Conservation (phyloP, 305 asterid genomes). For the Nicotiana rustica region DNA sequence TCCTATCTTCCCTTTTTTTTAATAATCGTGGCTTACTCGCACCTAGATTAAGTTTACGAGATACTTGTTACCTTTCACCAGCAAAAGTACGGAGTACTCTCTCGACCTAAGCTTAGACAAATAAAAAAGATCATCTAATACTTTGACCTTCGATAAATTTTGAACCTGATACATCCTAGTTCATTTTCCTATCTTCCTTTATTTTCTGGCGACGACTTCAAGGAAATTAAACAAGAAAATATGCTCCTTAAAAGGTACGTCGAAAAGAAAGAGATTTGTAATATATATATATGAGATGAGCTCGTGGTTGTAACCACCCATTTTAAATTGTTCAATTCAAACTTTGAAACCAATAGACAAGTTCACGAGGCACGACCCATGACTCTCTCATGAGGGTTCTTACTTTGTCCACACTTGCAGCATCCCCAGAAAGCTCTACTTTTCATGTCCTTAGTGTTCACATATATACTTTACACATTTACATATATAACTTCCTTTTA, state of each 20-base stretch:
- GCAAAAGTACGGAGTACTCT: too few species aligned
- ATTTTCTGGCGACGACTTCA: not conserved
- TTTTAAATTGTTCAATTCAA: conserved; percentile 1
- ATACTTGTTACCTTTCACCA: too few species aligned
- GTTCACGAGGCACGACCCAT: conserved; percentile 29
- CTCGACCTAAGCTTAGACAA: too few species aligned
- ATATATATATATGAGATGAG: not conserved
- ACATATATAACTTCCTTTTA: not conserved
- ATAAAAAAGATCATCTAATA: too few species aligned
- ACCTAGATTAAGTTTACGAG: too few species aligned
- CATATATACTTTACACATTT: not conserved
- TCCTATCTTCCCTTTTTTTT: not conserved
- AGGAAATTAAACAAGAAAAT: not conserved
- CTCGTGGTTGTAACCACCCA: not conserved
- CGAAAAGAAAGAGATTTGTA: not conserved
- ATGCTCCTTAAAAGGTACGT: not conserved
- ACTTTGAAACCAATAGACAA: conserved; percentile 10
- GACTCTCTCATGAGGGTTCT: not conserved
- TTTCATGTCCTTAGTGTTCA: not conserved
- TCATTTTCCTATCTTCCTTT: not conserved
- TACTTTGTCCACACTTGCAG: not conserved
- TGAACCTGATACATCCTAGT: too few species aligned
- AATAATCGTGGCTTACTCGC: too few species aligned
- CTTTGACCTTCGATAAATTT: too few species aligned
- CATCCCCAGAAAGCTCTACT: conserved; percentile 16